A percentile compares a stretch with the other conserved stretches of the same genome.
Evolutionary conservation across 2,329 filamentous ascomycete genomes (phyloP).

Genomic region (Pestalotiopsis sp.): DNA sequence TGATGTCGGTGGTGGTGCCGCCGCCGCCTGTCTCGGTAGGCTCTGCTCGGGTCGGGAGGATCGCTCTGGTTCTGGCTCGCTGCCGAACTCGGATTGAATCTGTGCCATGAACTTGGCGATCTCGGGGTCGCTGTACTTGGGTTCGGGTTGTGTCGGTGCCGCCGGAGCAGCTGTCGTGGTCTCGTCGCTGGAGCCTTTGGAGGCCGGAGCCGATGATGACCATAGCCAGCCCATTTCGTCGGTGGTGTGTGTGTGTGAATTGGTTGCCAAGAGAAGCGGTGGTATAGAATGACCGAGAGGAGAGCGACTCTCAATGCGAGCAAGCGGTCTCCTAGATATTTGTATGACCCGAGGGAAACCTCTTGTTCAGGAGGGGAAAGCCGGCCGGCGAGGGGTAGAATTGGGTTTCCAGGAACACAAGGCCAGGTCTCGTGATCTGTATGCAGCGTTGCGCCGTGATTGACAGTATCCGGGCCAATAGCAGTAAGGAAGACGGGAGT

Average conservation of each 20-base stretch:
- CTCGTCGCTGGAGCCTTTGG: constrained; percentile 13
- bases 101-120: constrained; percentile 53
- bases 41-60: constrained; percentile 16
- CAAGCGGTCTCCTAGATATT: background rate
- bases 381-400: constrained; percentile 6
- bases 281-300: background rate
- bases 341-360: background rate
- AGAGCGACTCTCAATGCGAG: background rate
- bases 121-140: constrained; percentile 44
- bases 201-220: constrained; percentile 36
- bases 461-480: constrained; percentile 1
- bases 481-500: background rate
- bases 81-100: constrained; percentile 26
- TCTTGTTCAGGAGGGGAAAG: background rate
- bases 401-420: background rate
- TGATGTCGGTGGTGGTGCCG: background rate
- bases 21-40: background rate
- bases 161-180: constrained; percentile 14
- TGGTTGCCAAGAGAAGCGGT: background rate
- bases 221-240: constrained; percentile 62
- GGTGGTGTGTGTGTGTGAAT: background rate
- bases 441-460: constrained; percentile 7
- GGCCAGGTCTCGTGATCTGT: constrained; percentile 7
- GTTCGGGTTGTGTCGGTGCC: constrained; percentile 17
- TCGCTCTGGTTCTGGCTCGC: constrained; percentile 14